A percentile compares a stretch with the other conserved stretches of the same genome.
Conservation (phyloP, 306 rosid genomes). For the Acacia crassicarpa region DNA sequence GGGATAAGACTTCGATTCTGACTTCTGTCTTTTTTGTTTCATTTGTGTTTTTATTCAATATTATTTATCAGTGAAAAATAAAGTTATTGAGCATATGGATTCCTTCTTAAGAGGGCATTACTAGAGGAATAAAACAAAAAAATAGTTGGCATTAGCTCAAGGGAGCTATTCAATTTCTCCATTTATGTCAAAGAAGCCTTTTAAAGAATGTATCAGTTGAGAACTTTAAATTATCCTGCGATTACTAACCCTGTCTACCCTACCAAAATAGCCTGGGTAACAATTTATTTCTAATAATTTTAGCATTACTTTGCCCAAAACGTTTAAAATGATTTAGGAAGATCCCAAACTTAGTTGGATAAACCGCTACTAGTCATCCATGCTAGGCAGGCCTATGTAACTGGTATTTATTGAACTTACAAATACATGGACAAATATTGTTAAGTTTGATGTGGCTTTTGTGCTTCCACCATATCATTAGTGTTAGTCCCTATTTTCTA, state of each 20-base stretch:
- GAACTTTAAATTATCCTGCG: not conserved
- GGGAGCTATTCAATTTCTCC: not conserved
- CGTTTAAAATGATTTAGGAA: not conserved
- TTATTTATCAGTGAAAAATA: slow-evolving; percentile 1
- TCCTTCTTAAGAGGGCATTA: not conserved
- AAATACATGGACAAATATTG: not conserved
- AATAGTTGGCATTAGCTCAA: not conserved
- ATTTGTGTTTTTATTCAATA: not conserved
- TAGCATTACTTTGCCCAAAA: not conserved
- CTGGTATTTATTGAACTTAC: not conserved
- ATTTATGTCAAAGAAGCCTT: not conserved
- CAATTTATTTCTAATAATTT: slow-evolving; percentile 1
- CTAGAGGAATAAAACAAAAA: not conserved
- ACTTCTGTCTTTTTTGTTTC: not conserved
- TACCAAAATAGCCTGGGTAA: not conserved
- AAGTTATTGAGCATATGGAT: slow-evolving; percentile 1
- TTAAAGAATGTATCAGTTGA: not conserved
- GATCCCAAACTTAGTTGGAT: not conserved
- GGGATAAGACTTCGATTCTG: slow-evolving; percentile 7
- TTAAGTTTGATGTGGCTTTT: not conserved
- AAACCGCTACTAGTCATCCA: not conserved
- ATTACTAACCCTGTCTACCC: slow-evolving; percentile 21
- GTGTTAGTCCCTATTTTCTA: not conserved
- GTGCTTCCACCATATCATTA: slow-evolving; percentile 11
- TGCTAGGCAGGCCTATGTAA: not conserved